phyloP scores from a whole-genome alignment of 2,329 filamentous ascomycete genomes.

The Exophiala aquamarina region DNA sequence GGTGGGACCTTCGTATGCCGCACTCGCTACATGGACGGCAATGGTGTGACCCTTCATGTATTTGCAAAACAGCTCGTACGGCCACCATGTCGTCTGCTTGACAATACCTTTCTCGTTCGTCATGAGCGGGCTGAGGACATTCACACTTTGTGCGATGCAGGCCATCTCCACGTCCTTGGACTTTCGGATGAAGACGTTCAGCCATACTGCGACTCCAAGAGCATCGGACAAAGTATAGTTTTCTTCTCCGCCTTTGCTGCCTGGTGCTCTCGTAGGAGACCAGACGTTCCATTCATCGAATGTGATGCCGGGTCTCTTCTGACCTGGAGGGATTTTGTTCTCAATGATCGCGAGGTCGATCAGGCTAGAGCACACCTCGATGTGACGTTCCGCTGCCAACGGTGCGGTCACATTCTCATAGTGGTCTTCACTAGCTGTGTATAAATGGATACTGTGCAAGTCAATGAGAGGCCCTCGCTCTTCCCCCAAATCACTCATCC shows the following conservation, averaged over 20 bases:
- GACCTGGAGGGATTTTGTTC: conserved; percentile 49
- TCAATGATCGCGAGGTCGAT: conserved; percentile 76
- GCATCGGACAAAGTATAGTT: conserved; percentile 73
- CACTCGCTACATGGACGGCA: conserved; percentile 62
- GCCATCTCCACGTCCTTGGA: conserved; percentile 72
- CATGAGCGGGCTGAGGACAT: conserved; percentile 76
- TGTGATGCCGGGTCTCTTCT: conserved; percentile 69
- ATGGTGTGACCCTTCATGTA: conserved; percentile 74
- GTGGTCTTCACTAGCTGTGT: conserved; percentile 61
- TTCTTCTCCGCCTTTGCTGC: conserved; percentile 71
- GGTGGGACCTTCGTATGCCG: conserved; percentile 62
- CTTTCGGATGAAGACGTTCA: conserved; percentile 76
- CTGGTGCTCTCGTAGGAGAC: conserved; percentile 70
- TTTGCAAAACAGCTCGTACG: conserved; percentile 65
- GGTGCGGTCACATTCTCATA: conserved; percentile 63
- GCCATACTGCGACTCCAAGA: conserved; percentile 71
- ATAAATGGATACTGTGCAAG: conserved; percentile 80
- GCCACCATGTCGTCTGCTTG: conserved; percentile 76
- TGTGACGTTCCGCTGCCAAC: conserved; percentile 69
- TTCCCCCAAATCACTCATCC: conserved; percentile 42
- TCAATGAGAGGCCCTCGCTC: conserved; percentile 56
- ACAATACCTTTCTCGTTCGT: conserved; percentile 63
- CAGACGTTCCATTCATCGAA: conserved; percentile 88
- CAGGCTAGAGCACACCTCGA: conserved; percentile 66
- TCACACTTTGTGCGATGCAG: conserved; percentile 74